Conservation (phyloP, 192 early-diverging fungal species). For the Backusella tuberculispora region DNA sequence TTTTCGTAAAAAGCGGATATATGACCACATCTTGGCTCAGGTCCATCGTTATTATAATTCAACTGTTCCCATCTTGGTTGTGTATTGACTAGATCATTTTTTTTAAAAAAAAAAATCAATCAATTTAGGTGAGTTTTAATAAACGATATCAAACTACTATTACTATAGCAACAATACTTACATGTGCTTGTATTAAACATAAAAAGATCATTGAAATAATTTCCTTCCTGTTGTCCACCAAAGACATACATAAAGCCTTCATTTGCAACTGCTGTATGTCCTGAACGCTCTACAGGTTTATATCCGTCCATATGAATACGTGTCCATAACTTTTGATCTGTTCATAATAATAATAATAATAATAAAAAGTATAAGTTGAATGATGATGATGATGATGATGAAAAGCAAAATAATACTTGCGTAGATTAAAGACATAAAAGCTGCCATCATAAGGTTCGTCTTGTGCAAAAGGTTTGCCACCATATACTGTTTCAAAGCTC, state of each 20-base stretch:
- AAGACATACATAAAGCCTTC: slow-evolving; percentile 55
- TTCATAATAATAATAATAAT: neutral
- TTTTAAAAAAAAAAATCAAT: no score
- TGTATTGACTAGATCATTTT: slow-evolving; percentile 15
- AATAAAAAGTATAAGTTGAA: neutral
- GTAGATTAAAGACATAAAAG: slow-evolving; percentile 46
- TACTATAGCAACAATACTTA: slow-evolving; percentile 30
- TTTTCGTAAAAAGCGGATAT: slow-evolving; percentile 34
- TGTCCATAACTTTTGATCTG: slow-evolving; percentile 39
- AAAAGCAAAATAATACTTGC: slow-evolving; percentile 28
- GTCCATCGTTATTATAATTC: slow-evolving; percentile 32
- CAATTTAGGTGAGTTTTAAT: no score
- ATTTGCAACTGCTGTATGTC: slow-evolving; percentile 51
- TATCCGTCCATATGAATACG: slow-evolving; percentile 45
- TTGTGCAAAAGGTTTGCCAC: slow-evolving; percentile 37
- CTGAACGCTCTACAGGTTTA: slow-evolving; percentile 47
- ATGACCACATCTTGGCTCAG: slow-evolving; percentile 35
- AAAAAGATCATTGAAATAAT: slow-evolving; percentile 53
- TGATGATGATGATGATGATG: neutral
- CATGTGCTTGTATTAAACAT: slow-evolving; percentile 52
- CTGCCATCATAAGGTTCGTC: slow-evolving; percentile 41
- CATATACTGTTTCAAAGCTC: slow-evolving; percentile 36
- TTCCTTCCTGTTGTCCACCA: slow-evolving; percentile 48
- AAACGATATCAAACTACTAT: neutral
- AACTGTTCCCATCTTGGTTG: slow-evolving; percentile 33